phyloP scores from a whole-genome alignment of 257 asterid genomes.

The Vinca minor region DNA sequence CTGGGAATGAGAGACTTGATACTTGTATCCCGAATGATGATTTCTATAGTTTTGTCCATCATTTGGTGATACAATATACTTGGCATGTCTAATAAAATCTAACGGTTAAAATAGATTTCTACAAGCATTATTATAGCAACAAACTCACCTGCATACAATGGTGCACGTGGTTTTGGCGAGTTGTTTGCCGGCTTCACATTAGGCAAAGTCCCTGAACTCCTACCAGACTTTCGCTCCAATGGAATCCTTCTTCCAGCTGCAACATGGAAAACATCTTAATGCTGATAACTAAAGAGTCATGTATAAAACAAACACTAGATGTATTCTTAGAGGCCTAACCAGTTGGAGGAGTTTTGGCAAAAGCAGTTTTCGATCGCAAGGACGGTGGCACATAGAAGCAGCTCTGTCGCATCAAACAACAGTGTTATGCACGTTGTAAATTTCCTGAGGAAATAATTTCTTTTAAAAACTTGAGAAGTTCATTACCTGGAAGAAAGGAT shows the following conservation, averaged over 20 bases:
- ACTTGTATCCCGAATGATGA: neutral
- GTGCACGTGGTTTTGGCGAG: slow-evolving; percentile 38
- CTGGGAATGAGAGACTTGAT: too few relatives aligned
- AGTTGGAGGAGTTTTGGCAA: slow-evolving; percentile 26
- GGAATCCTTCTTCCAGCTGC: slow-evolving; percentile 36
- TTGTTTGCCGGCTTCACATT: slow-evolving; percentile 33
- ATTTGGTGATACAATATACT: too few relatives aligned
- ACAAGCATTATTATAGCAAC: neutral
- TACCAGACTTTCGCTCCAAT: slow-evolving; percentile 15
- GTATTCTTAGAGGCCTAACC: slow-evolving; percentile 63
- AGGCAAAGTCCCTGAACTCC: slow-evolving; percentile 14
- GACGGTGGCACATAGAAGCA: slow-evolving; percentile 83
- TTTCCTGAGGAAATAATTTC: too few relatives aligned
- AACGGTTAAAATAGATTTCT: too few relatives aligned
- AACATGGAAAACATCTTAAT: neutral
- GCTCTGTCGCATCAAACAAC: slow-evolving; percentile 39
- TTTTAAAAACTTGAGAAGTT: neutral
- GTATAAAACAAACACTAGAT: slow-evolving; percentile 20
- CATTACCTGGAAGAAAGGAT: slow-evolving; percentile 83
- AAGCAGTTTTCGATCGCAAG: slow-evolving; percentile 53
- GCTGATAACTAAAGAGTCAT: neutral
- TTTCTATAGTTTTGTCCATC: too few relatives aligned
- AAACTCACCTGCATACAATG: slow-evolving; percentile 39
- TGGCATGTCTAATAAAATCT: too few relatives aligned
- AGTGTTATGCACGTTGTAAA: neutral